Percentiles rank a stretch among this genome's conserved stretches.
Evolutionary conservation across 2,329 filamentous ascomycete genomes (phyloP).

Genomic region (Colletotrichum lentis): DNA sequence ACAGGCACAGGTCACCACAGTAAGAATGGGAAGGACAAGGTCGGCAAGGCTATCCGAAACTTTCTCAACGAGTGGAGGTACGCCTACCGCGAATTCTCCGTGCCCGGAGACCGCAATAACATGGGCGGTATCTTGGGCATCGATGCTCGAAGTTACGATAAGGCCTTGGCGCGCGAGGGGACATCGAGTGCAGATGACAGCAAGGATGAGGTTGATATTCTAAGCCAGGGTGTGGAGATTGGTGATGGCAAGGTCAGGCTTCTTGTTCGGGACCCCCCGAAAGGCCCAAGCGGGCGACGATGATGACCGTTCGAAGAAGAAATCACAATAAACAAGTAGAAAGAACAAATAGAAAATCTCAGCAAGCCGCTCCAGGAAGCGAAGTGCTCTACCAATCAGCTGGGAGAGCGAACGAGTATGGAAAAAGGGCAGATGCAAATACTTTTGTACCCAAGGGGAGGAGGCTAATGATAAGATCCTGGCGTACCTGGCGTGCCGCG

Average conservation of each 20-base stretch:
- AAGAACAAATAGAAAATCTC: constrained; percentile 26
- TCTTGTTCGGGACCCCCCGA: constrained; percentile 68
- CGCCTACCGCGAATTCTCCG: constrained; percentile 93
- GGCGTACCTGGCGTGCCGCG: background rate
- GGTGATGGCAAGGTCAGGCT: constrained; percentile 72
- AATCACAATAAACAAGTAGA: constrained; percentile 31
- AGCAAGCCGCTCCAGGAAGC: constrained; percentile 19
- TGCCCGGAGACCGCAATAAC: constrained; percentile 87
- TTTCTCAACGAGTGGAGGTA: constrained; percentile 97
- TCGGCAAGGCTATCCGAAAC: constrained; percentile 88
- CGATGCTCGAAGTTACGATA: constrained; percentile 73
- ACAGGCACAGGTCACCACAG: constrained; percentile 97
- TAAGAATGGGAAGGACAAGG: constrained; percentile 98
- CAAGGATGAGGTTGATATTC: constrained; percentile 62
- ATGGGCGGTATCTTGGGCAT: constrained; percentile 80
- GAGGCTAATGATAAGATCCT: background rate
- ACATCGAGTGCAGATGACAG: constrained; percentile 50
- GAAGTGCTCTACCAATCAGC: background rate
- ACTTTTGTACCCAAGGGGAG: background rate
- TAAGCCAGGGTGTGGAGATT: constrained; percentile 73
- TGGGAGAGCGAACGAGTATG: background rate
- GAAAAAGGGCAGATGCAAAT: background rate
- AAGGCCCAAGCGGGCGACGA: constrained; percentile 61
- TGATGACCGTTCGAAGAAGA: constrained; percentile 45
- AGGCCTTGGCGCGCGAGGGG: constrained; percentile 61